Conservation (phyloP, 352 stramenopile species). For the Stramenopiles sp. region DNA sequence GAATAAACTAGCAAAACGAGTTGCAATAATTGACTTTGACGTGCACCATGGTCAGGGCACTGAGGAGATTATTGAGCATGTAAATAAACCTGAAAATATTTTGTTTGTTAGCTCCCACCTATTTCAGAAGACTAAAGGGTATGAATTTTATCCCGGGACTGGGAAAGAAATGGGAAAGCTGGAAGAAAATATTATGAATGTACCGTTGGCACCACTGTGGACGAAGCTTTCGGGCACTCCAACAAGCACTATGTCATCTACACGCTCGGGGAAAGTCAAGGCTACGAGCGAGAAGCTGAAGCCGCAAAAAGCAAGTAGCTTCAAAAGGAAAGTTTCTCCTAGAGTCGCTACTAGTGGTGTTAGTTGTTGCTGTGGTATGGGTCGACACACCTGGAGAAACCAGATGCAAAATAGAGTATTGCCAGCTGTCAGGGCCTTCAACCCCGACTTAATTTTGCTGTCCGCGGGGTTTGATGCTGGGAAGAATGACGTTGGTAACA, state of each 20-base stretch:
- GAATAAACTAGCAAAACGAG: slow-evolving; percentile 31
- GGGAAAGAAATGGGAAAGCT: slow-evolving; percentile 36
- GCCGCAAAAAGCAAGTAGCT: slow-evolving; percentile 11
- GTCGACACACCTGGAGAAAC: background rate
- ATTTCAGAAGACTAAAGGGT: slow-evolving; percentile 36
- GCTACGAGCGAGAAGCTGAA: background rate
- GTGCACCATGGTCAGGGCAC: slow-evolving; percentile 67
- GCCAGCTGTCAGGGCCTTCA: slow-evolving; percentile 39
- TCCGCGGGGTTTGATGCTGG: slow-evolving; percentile 57
- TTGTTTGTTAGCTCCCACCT: slow-evolving; percentile 41
- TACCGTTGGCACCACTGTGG: slow-evolving; percentile 49
- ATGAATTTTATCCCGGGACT: slow-evolving; percentile 38
- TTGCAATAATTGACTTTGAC: slow-evolving; percentile 48
- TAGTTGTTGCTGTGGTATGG: slow-evolving; percentile 27
- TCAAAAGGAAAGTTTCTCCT: slow-evolving; percentile 12
- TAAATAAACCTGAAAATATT: slow-evolving; percentile 38
- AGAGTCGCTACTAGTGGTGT: slow-evolving; percentile 18
- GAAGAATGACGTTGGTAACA: slow-evolving; percentile 40
- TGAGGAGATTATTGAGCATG: slow-evolving; percentile 44
- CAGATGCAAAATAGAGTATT: slow-evolving; percentile 19
- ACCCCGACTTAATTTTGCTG: slow-evolving; percentile 53
- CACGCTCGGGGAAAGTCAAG: background rate
- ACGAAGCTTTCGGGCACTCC: slow-evolving; percentile 9
- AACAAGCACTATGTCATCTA: slow-evolving; percentile 14
- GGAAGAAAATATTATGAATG: slow-evolving; percentile 56